Evolutionary conservation across 352 stramenopile genomes (phyloP), one percentile per base, ranked within the genome.

Genomic region (Blastocystis sp.): DNA sequence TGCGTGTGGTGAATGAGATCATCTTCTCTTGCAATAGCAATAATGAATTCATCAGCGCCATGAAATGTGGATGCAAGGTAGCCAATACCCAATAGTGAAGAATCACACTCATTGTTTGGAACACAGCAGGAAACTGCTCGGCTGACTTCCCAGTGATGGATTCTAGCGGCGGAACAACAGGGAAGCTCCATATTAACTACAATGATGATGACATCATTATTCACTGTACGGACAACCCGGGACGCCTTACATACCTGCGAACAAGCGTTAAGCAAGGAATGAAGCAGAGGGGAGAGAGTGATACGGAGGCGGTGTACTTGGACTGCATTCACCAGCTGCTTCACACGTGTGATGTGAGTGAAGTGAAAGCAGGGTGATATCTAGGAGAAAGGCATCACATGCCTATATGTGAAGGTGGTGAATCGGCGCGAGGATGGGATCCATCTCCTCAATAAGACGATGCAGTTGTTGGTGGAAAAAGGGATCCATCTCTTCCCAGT

Each of bases 221-320:
- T n/a, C 71, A 81, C 54, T 81, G 71, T 81, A 81, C 71, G 21
- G 71, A 81, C 45, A 81, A 81, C 7, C 71, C 71, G 6, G 71
- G 71, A 60, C 64, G 71, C 64, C 28, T 60, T 64, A 81, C 71
- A 40, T 45, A 66, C 28, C 48, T 81, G 14, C 71, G 71, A 60
- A 81, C 71, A 66, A 81, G 71, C 21, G 54, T 81, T 38, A 21
- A 34, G 43, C 71, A 81, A 65, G 66, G 66, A 59, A 19, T 63
- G 38, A 63, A 64, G 28, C 34, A 45, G 38, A 65, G 66, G 24
- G 10, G 24, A 0, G 28, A 28, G 4, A 28, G 64, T 19, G n/a
- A 24, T n/a, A 34, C 24, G 17, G 71, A 65, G 19, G 60, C 42
- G 34, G 38, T 54, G 0, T 81, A 64, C 48, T 21, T 11, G 3